Percentiles rank a stretch among this genome's conserved stretches.
Conservation (phyloP, 768 basidiomycete genomes). For the Leccinum disarticulatum region DNA sequence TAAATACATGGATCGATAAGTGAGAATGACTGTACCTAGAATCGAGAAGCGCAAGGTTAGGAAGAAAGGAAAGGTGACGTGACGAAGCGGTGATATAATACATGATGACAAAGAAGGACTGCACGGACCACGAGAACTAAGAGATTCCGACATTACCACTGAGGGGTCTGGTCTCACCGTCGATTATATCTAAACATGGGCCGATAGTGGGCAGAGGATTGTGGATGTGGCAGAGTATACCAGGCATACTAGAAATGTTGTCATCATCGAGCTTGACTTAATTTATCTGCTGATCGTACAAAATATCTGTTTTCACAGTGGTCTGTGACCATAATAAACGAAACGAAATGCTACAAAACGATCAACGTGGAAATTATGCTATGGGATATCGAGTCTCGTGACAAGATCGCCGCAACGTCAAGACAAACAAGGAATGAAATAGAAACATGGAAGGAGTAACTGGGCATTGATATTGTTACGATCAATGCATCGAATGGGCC, state of each 20-base stretch:
- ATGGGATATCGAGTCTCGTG: not conserved
- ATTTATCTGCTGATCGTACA: no score
- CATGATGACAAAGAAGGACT: no score
- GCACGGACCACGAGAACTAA: no score
- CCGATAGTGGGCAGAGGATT: not conserved
- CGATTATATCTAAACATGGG: slow-evolving; percentile 4
- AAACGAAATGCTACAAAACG: not conserved
- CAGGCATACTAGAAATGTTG: not conserved
- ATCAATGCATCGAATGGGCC: slow-evolving; percentile 4
- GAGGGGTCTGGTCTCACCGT: slow-evolving; percentile 3
- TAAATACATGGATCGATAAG: no score
- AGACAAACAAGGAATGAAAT: slow-evolving; percentile 8
- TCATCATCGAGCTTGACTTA: not conserved
- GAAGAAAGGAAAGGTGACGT: no score
- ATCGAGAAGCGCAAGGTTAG: no score
- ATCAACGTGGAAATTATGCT: not conserved
- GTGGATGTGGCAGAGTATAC: not conserved
- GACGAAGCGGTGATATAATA: no score
- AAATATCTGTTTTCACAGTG: not conserved
- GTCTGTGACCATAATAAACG: not conserved
- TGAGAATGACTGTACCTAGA: no score
- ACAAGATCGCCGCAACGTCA: not conserved
- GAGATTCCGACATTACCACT: no score
- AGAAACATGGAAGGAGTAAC: not conserved
- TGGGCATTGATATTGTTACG: slow-evolving; percentile 5